A percentile compares a stretch with the other conserved stretches of the same genome.
These are phyloP conservation scores for Neopestalotiopsis clavispora DNA, from an alignment of 2,329 filamentous ascomycete species.

Conservation along the genomic window DNA sequence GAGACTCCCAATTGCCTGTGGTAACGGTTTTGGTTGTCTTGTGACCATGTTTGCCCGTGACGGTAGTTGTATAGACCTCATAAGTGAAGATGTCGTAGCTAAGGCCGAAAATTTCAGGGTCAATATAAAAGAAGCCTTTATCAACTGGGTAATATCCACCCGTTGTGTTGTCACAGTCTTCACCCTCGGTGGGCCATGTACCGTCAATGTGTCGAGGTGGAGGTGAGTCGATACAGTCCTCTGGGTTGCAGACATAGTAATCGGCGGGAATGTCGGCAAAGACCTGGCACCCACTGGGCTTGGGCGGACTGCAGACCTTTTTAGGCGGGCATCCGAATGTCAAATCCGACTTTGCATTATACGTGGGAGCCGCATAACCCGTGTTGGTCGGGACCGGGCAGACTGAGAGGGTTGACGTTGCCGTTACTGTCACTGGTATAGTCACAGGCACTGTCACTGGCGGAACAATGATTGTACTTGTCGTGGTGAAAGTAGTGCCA, in stretches of 20 bases:
- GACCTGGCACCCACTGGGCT: slow-evolving; percentile 54
- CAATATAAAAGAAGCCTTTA: slow-evolving; percentile 67
- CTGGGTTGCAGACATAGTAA: slow-evolving; percentile 51
- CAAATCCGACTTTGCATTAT: slow-evolving; percentile 43
- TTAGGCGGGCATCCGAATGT: slow-evolving; percentile 61
- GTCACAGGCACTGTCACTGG: slow-evolving; percentile 17
- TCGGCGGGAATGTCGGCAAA: slow-evolving; percentile 52
- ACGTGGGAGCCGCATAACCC: slow-evolving; percentile 25
- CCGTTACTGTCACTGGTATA: neutral
- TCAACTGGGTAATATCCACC: slow-evolving; percentile 59
- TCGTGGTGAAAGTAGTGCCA: slow-evolving; percentile 26
- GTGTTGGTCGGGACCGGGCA: slow-evolving; percentile 52
- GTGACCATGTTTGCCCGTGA: slow-evolving; percentile 36
- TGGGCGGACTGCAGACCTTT: slow-evolving; percentile 56
- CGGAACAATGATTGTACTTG: slow-evolving; percentile 23
- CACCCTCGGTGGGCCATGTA: slow-evolving; percentile 42
- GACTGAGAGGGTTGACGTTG: slow-evolving; percentile 33
- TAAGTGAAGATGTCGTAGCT: slow-evolving; percentile 65
- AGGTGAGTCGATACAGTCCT: slow-evolving; percentile 51
- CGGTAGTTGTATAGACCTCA: slow-evolving; percentile 40
- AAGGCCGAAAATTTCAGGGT: slow-evolving; percentile 66
- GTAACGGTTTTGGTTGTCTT: slow-evolving; percentile 44
- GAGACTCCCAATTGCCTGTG: slow-evolving; percentile 62
- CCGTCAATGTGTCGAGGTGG: slow-evolving; percentile 31
- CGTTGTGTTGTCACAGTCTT: slow-evolving; percentile 41